Evolutionary conservation across 495 filamentous ascomycete species (phyloP).

Genomic region (Xylaria intraflava): DNA sequence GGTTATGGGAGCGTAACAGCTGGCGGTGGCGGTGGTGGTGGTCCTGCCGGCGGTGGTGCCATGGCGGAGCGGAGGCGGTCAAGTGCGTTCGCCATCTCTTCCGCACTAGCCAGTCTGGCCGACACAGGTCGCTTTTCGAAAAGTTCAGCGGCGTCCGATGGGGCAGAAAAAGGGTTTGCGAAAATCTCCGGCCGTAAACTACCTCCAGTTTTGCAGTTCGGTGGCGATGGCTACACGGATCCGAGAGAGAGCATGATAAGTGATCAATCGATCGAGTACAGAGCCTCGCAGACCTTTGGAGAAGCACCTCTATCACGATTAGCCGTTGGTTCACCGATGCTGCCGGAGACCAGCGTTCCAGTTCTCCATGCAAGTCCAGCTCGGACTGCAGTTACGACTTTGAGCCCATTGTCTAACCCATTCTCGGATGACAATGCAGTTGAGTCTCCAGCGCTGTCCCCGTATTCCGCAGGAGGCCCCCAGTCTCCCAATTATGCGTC

Average conservation of each 20-base stretch:
- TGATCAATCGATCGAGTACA: slow-evolving; percentile 42
- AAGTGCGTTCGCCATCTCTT: slow-evolving; percentile 49
- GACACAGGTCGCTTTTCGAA: slow-evolving; percentile 43
- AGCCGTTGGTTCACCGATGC: slow-evolving; percentile 40
- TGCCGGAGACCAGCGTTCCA: slow-evolving; percentile 40
- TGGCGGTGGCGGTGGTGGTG: slow-evolving; percentile 20
- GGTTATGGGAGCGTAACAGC: slow-evolving; percentile 23
- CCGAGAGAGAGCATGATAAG: slow-evolving; percentile 41
- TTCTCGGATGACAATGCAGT: slow-evolving; percentile 26
- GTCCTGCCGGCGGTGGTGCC: slow-evolving; percentile 20
- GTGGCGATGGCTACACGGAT: slow-evolving; percentile 65
- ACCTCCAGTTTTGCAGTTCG: slow-evolving; percentile 60
- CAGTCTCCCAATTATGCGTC: slow-evolving; percentile 42
- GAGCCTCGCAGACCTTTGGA: slow-evolving; percentile 42
- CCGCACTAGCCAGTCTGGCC: slow-evolving; percentile 44
- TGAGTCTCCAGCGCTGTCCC: slow-evolving; percentile 14
- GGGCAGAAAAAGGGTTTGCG: slow-evolving; percentile 46
- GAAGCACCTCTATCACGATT: slow-evolving; percentile 28
- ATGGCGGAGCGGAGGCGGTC: slow-evolving; percentile 45
- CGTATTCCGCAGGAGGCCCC: slow-evolving; percentile 39
- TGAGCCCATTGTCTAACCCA: slow-evolving; percentile 31
- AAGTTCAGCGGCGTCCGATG: slow-evolving; percentile 36
- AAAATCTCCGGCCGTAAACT: slow-evolving; percentile 65
- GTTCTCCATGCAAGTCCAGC: slow-evolving; percentile 40
- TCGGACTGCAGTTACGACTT: slow-evolving; percentile 37